Evolutionary conservation across 345 rosid species (phyloP).

Genomic region (Melaleuca quinquenervia): DNA sequence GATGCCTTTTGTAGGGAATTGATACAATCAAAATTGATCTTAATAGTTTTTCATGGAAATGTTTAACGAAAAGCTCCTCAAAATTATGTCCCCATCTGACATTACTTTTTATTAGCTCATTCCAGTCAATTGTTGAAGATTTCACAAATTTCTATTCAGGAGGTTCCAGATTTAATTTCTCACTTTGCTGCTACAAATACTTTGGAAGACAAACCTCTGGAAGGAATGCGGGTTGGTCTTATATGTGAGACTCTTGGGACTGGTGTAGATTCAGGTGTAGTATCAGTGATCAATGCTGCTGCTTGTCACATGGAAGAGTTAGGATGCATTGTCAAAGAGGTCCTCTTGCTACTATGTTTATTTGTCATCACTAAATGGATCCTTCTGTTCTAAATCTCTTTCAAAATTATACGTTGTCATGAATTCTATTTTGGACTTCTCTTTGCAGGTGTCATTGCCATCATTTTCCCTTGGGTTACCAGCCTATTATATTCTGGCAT

Average conservation of each 20-base stretch:
- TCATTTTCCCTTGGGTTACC: conserved; percentile 86
- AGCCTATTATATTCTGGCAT: conserved; percentile 83
- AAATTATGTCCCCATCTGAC: background rate
- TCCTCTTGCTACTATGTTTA: background rate
- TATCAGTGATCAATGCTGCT: conserved; percentile 53
- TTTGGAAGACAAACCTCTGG: conserved; percentile 55
- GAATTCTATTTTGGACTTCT: background rate
- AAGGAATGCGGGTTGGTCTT: conserved; percentile 76
- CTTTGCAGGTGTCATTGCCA: conserved; percentile 64
- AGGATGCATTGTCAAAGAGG: conserved; percentile 74
- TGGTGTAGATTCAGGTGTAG: conserved; percentile 70
- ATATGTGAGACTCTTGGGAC: conserved; percentile 68
- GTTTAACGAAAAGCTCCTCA: background rate
- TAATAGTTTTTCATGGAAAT: too few species aligned
- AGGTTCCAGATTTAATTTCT: conserved; percentile 58
- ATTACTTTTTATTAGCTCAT: background rate
- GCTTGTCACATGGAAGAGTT: conserved; percentile 74
- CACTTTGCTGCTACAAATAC: conserved; percentile 29
- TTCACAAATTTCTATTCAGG: conserved; percentile 21
- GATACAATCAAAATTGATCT: background rate
- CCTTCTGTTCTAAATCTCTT: background rate
- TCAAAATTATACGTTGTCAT: background rate
- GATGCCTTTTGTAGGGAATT: background rate
- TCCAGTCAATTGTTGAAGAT: background rate
- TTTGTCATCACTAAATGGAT: background rate